Evolutionary conservation across 2,329 filamentous ascomycete species (phyloP).

Genomic region (Aspergillus pseudoviridinutans): DNA sequence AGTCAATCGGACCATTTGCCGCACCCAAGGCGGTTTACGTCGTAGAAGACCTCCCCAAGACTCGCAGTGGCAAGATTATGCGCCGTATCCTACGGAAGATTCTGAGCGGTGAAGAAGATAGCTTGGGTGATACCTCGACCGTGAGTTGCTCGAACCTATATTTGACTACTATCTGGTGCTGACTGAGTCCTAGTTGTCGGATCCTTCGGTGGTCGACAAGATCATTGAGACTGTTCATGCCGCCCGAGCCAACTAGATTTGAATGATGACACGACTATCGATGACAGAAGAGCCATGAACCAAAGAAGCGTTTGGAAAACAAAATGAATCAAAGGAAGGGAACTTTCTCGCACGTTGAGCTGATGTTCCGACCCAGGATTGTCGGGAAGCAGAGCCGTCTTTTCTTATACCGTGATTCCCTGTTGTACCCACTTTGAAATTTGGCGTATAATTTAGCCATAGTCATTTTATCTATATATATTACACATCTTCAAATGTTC

Average conservation of each 20-base stretch:
- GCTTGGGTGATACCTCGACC: constrained; percentile 87
- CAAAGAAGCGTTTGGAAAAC: not conserved
- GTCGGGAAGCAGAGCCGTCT: constrained; percentile 1
- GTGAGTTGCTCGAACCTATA: constrained; percentile 51
- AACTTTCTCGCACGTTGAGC: not conserved
- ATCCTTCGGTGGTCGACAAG: constrained; percentile 82
- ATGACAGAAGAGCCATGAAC: constrained; percentile 3
- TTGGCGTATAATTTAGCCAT: constrained; percentile 7
- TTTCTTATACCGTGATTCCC: constrained; percentile 15
- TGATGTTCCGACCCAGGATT: not conserved
- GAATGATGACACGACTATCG: not conserved
- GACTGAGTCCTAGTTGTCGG: constrained; percentile 62
- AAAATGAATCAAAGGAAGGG: constrained; percentile 1
- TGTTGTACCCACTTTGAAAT: constrained; percentile 9
- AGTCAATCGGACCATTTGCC: constrained; percentile 95
- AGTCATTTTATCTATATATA: constrained; percentile 7
- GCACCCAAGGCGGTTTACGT: constrained; percentile 91
- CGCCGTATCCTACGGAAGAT: constrained; percentile 95
- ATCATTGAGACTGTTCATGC: constrained; percentile 78
- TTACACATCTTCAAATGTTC: not conserved
- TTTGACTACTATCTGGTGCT: not conserved
- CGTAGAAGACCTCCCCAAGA: constrained; percentile 94
- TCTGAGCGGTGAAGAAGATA: constrained; percentile 92
- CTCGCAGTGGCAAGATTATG: constrained; percentile 98
- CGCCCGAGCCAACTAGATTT: constrained; percentile 38